Evolutionary conservation across 495 filamentous ascomycete genomes (phyloP).

Genomic region (Hypoxylon crocopeplum): DNA sequence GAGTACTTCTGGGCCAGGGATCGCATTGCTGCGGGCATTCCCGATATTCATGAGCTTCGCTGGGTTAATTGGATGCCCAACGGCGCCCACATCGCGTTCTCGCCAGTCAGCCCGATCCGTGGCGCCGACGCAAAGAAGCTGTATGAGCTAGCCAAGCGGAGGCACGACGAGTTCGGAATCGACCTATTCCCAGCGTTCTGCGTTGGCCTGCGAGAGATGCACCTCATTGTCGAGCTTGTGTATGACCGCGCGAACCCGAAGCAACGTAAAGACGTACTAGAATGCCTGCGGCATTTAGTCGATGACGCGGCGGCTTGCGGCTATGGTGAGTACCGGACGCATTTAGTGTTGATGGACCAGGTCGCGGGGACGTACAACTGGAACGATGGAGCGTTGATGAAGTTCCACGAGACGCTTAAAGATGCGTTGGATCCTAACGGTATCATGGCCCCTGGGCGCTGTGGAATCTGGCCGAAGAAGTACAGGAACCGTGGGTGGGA

Average conservation of each 20-base stretch:
- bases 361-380: constrained; percentile 64
- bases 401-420: constrained; percentile 63
- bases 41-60: constrained; percentile 54
- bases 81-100: constrained; percentile 60
- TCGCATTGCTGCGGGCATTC: constrained; percentile 51
- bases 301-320: constrained; percentile 55
- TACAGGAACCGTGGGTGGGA: constrained; percentile 52
- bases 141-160: constrained; percentile 36
- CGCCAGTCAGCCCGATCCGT: constrained; percentile 55
- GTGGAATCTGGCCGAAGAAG: constrained; percentile 62
- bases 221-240: constrained; percentile 64
- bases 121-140: constrained; percentile 48
- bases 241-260: constrained; percentile 56
- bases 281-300: constrained; percentile 55
- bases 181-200: constrained; percentile 58
- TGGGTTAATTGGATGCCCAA: constrained; percentile 64
- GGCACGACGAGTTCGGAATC: constrained; percentile 50
- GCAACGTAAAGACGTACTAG: constrained; percentile 44
- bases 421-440: constrained; percentile 66
- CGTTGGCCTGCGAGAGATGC: constrained; percentile 61
- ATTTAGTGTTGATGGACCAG: constrained; percentile 63
- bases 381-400: constrained; percentile 58
- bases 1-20: constrained; percentile 48
- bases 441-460: constrained; percentile 62
- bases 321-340: constrained; percentile 65